Evolutionary conservation across 495 filamentous ascomycete species (phyloP), one percentile per base, ranked within the genome.

Genomic region (Delitschia confertaspora): DNA sequence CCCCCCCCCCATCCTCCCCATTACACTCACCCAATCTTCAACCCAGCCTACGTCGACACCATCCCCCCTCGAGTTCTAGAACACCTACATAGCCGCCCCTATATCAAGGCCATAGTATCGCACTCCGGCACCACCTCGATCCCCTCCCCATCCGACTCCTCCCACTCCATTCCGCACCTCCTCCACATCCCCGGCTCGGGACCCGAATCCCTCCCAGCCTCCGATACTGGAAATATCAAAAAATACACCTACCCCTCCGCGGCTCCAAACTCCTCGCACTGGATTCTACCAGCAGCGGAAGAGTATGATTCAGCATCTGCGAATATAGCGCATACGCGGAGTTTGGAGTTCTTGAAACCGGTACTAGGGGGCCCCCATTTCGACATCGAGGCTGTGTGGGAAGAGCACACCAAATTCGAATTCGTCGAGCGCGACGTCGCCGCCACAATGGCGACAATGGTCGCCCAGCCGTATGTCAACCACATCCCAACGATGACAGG

Each of bases 351-450:
- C 50, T 47, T 78, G 1, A 74, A 74, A 50, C 59, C 65, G n/a
- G 55, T 67, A 26, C 48, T 72, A 7, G 58, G 56, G 7, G 75
- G 72, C 0, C 75, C 74, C 1, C 65, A 63, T 45, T 79, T 80
- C 45, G 75, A 65, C 21, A 49, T 65, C 13, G 62, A 65, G 26
- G 50, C 44, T 5, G 38, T 63, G 6, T 60, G 60, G 58, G 58
- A 61, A 20, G 49, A 56, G 44, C 60, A 63, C 37, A 53, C 47
- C 14, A 34, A 13, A 24, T 48, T 36, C 25, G 55, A 58, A 23
- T 58, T 58, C 27, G 38, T 3, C n/a, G 46, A 36, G 9, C 53
- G 56, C 16, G 47, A 57, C 25, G 57, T 61, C 7, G 53, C 42
- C 18, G 49, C 49, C 11, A 61, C 59, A 14, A 63, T 65, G 51